Base-by-base conservation (phyloP, 1,284 basidiomycete genomes). In the Agaricales sp. region DNA sequence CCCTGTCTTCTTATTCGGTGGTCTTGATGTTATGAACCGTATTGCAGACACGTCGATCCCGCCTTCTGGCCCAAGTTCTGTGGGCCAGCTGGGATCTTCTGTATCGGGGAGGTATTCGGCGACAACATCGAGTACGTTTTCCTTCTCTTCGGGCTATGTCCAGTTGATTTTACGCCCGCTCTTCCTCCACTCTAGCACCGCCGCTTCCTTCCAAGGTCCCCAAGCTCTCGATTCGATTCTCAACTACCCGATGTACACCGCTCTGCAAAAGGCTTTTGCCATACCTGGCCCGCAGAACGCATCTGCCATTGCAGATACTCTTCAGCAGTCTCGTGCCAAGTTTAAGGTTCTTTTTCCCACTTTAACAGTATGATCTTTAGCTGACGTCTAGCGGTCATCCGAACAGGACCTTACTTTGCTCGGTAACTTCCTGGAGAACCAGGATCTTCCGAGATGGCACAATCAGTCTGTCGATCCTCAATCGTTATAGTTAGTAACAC, bases 371-470 rank as follows among this genome's bases (percentile, higher is more conserved):
- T 14, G 14, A 14, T 30, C 14, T 30, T 6, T 30, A 14, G 6
- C 14, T 6, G 26, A 30, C 26, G 26, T 14, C 14, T 6, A 30
- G 6, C 14, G 26, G 6, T 30, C 26, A 14, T 30, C 14, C 6
- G 26, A 14, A 30, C 16, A 71, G 63, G 76, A 77, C 53, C 63
- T 69, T 1, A 66, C 68, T 12, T 52, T 77, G 11, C 70, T 89
- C 1, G 87, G 86, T 2, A 89, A 88, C 57, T 92, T 92, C 65
- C 64, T 92, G 25, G 88, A 91, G 64, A 91, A 91, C 64, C 87
- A 91, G 57, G 87, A 91, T 60, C 55, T 87, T 18, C 79, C 87
- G 2, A 75, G 88, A 45, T 90, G 84, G 79, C 71, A 76, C 50
- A 83, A 80, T 63, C 57, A 69, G 25, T 78, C 71, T 3, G 71